These are phyloP conservation scores for Gnomoniopsis smithogilvyi DNA, from an alignment of 2,329 filamentous ascomycete species.

Conservation along the genomic window DNA sequence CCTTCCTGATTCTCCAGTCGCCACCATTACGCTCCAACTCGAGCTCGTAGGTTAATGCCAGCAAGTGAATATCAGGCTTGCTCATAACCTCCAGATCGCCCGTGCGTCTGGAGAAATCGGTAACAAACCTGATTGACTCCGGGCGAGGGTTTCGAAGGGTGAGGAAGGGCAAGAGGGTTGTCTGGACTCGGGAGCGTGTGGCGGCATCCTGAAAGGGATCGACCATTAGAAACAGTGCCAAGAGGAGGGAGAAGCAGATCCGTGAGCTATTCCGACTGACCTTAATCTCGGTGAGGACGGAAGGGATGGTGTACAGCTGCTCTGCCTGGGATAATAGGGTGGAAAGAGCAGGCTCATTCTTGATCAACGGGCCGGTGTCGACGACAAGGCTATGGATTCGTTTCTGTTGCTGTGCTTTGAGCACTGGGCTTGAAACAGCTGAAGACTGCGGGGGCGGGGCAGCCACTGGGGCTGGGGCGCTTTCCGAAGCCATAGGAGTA, in stretches of 20 bases:
- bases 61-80: constrained; percentile 80
- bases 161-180: constrained; percentile 80
- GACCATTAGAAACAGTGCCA: not conserved
- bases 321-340: constrained; percentile 77
- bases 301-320: constrained; percentile 76
- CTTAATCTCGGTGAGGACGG: constrained; percentile 87
- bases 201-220: constrained; percentile 61
- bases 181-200: constrained; percentile 78
- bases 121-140: constrained; percentile 74
- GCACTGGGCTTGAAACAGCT: not conserved
- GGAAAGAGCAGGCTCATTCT: constrained; percentile 83
- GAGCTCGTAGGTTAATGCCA: constrained; percentile 91
- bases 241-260: not conserved
- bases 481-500: not conserved
- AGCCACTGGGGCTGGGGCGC: not conserved
- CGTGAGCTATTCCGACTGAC: not conserved
- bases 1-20: constrained; percentile 77
- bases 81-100: constrained; percentile 88
- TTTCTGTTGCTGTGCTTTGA: constrained; percentile 41
- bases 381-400: constrained; percentile 80
- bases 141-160: constrained; percentile 71
- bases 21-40: constrained; percentile 89
- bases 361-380: constrained; percentile 90
- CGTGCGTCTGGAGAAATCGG: constrained; percentile 82
- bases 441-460: not conserved